Conservation (phyloP, 805 yeast genomes). For the Wickerhamomyces bisporus region DNA sequence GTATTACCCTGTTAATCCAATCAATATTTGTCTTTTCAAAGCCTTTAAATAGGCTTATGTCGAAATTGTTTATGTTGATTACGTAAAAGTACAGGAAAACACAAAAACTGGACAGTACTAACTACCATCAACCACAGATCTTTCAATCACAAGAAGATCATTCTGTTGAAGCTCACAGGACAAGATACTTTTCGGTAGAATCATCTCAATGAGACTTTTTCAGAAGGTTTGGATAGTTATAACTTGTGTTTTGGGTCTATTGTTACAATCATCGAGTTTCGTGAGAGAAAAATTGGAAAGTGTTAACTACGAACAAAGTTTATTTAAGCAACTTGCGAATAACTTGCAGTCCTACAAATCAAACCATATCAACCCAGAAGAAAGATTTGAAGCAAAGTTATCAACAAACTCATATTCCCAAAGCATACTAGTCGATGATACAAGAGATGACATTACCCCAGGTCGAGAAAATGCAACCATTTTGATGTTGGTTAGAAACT, state of each 20-base stretch:
- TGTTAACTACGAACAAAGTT: slow-evolving; percentile 11
- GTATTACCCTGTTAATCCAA: too few relatives aligned
- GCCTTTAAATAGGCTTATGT: too few relatives aligned
- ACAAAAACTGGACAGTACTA: too few relatives aligned
- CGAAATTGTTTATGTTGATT: too few relatives aligned
- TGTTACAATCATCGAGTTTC: slow-evolving; percentile 16
- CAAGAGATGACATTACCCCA: slow-evolving; percentile 29
- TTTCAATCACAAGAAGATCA: too few relatives aligned
- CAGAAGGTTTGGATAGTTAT: slow-evolving; percentile 24
- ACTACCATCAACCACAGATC: too few relatives aligned
- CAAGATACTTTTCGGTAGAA: neutral
- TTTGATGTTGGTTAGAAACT: slow-evolving; percentile 81
- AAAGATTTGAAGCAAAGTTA: slow-evolving; percentile 26
- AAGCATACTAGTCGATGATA: slow-evolving; percentile 23
- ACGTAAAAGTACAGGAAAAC: too few relatives aligned
- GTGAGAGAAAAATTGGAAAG: slow-evolving; percentile 19
- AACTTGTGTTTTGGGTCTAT: slow-evolving; percentile 17
- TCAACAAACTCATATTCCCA: slow-evolving; percentile 35
- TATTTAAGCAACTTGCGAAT: slow-evolving; percentile 21
- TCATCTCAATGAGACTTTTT: slow-evolving; percentile 13
- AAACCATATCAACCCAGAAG: slow-evolving; percentile 12
- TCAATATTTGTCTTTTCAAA: too few relatives aligned
- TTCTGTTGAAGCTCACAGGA: too few relatives aligned
- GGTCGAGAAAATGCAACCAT: slow-evolving; percentile 79
- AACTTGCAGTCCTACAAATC: slow-evolving; percentile 14